Percentiles rank a stretch among this genome's conserved stretches.
These are phyloP conservation scores for Arabidopsis arenosa DNA, from an alignment of 345 rosid species.

Conservation along the genomic window DNA sequence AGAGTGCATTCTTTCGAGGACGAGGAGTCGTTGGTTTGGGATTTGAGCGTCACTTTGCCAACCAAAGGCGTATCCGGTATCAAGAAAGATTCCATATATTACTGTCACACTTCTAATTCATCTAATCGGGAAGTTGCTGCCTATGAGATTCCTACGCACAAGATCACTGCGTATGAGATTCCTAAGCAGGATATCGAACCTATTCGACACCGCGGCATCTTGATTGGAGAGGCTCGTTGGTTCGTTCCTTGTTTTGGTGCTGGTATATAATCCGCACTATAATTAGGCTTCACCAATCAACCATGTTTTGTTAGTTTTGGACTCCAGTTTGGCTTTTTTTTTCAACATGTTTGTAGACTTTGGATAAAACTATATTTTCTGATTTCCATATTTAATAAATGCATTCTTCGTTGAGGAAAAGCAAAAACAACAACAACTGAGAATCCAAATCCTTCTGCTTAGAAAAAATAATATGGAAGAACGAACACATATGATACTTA, in stretches of 20 bases:
- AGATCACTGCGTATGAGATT: background rate
- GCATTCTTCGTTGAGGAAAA: constrained; percentile 33
- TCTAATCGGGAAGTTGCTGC: background rate
- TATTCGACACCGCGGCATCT: background rate
- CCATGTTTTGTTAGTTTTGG: background rate
- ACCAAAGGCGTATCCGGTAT: background rate
- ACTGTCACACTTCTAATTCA: background rate
- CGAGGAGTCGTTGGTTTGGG: background rate
- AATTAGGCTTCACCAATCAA: background rate
- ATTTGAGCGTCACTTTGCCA: constrained; percentile 1
- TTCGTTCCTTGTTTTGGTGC: background rate
- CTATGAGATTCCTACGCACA: background rate
- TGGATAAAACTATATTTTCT: background rate
- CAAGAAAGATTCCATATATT: background rate
- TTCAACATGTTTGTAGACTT: background rate
- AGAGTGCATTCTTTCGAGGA: background rate
- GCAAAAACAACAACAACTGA: constrained; percentile 31
- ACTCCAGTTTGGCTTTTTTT: background rate
- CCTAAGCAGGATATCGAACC: background rate
- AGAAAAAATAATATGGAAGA: constrained; percentile 27
- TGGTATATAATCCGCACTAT: background rate
- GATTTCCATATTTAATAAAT: constrained; percentile 31
- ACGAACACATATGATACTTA: constrained; percentile 39
- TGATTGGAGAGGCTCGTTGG: background rate
- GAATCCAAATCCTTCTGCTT: constrained; percentile 40